A percentile compares a stretch with the other conserved stretches of the same genome.
These are phyloP conservation scores for Biscogniauxia marginata DNA, from an alignment of 2,329 filamentous ascomycete genomes.

Conservation along the genomic window DNA sequence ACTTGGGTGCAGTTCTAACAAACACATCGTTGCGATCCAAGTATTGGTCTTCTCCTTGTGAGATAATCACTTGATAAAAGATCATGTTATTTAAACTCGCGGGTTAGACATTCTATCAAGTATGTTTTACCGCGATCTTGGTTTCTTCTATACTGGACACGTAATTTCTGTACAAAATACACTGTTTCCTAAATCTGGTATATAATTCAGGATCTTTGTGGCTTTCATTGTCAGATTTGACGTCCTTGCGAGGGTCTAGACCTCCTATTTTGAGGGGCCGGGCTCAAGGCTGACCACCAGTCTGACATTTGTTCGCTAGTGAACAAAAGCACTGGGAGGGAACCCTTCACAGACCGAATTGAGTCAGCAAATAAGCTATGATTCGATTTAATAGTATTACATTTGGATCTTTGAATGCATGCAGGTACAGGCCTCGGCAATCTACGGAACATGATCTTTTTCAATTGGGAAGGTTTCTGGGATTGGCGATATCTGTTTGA, in stretches of 20 bases:
- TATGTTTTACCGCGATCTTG: too few species aligned
- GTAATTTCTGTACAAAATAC: too few species aligned
- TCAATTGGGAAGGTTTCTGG: neutral
- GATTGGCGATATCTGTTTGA: too few species aligned
- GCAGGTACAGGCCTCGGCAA: conserved; percentile 14
- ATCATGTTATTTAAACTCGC: too few species aligned
- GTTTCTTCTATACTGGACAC: too few species aligned
- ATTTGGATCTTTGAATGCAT: conserved; percentile 1
- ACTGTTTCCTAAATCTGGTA: too few species aligned
- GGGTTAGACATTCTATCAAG: too few species aligned
- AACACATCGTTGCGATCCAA: too few species aligned
- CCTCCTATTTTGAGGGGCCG: neutral
- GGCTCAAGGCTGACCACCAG: neutral
- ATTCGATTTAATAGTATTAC: neutral
- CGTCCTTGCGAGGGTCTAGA: neutral
- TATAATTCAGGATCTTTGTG: too few species aligned
- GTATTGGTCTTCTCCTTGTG: too few species aligned
- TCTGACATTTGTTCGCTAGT: neutral
- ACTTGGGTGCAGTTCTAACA: too few species aligned
- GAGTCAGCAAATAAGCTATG: neutral
- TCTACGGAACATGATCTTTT: neutral
- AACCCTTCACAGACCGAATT: neutral
- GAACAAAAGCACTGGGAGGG: neutral
- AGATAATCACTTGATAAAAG: too few species aligned
- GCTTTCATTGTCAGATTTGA: neutral